A percentile compares a stretch with the other conserved stretches of the same genome.
These are phyloP conservation scores for Reutealis trisperma DNA, from an alignment of 345 rosid genomes.

Conservation along the genomic window DNA sequence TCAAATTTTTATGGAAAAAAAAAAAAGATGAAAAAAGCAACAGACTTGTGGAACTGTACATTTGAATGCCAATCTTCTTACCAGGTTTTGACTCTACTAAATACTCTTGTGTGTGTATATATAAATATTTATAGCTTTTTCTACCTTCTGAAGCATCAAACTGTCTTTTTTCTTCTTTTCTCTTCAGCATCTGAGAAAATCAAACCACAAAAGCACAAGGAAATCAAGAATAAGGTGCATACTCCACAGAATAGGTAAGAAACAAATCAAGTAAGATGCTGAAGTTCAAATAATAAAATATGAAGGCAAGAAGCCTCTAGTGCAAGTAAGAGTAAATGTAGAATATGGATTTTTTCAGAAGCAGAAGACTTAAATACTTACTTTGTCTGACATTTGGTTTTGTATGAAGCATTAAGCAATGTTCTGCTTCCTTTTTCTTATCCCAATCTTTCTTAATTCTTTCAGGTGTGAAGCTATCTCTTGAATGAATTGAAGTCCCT, in stretches of 20 bases:
- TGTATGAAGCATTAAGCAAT: conserved; percentile 30
- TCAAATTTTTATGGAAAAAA: not conserved
- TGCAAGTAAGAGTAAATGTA: no score
- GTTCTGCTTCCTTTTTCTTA: conserved; percentile 24
- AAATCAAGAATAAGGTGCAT: not conserved
- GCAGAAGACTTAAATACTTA: conserved; percentile 11
- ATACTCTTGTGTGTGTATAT: no score
- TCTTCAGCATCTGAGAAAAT: not conserved
- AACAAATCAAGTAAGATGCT: not conserved
- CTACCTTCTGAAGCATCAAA: not conserved
- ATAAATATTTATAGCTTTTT: not conserved
- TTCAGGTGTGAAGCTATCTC: conserved; percentile 54
- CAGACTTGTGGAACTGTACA: conserved; percentile 29
- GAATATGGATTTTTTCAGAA: not conserved
- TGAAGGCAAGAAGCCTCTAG: not conserved
- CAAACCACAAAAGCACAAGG: not conserved
- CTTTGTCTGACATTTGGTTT: conserved; percentile 28
- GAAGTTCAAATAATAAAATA: not conserved
- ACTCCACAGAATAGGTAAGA: not conserved
- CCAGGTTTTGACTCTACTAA: not conserved
- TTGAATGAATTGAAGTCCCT: conserved; percentile 44
- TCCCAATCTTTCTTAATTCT: conserved; percentile 39
- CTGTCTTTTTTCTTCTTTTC: no score
- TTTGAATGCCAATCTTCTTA: conserved; percentile 15
- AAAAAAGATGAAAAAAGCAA: not conserved